Evolutionary conservation across 1,284 basidiomycete genomes (phyloP).

Genomic region (Neolentinus lepideus): DNA sequence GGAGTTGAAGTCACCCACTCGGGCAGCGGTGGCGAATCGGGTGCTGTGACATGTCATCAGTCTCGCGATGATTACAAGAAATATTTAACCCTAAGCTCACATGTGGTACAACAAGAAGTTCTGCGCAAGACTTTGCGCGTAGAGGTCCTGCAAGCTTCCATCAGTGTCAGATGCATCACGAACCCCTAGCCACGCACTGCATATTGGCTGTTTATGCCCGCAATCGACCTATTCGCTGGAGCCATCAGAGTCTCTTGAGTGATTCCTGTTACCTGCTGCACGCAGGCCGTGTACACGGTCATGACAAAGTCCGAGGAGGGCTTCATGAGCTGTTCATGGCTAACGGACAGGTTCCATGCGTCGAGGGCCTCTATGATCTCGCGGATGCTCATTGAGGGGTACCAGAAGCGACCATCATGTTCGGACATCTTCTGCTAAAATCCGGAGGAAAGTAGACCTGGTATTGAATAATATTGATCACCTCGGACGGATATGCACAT

Average conservation of each 20-base stretch:
- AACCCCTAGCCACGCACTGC: conserved; percentile 32
- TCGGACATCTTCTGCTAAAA: conserved; percentile 1
- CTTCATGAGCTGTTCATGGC: conserved; percentile 60
- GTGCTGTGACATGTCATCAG: conserved; percentile 31
- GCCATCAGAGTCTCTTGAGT: conserved; percentile 51
- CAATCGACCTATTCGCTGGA: conserved; percentile 49
- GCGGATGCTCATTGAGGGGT: conserved; percentile 53
- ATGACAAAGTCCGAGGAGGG: conserved; percentile 70
- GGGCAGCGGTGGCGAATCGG: conserved; percentile 66
- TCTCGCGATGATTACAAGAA: conserved; percentile 3
- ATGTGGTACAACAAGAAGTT: conserved; percentile 64
- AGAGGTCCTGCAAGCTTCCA: conserved; percentile 47
- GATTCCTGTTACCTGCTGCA: conserved; percentile 66
- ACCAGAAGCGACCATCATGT: conserved; percentile 34
- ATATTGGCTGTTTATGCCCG: conserved; percentile 42
- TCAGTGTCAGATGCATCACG: conserved; percentile 6
- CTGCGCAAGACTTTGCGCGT: conserved; percentile 44
- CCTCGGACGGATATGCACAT: too few species aligned
- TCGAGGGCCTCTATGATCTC: conserved; percentile 58
- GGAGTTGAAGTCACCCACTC: conserved; percentile 70
- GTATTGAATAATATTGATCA: too few species aligned
- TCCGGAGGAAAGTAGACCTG: not conserved
- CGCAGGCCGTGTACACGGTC: conserved; percentile 57
- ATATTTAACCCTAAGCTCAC: conserved; percentile 26
- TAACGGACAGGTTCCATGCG: conserved; percentile 60